phyloP scores from a whole-genome alignment of 176 grass and related monocot genomes.

The Coix lacrymajobi region DNA sequence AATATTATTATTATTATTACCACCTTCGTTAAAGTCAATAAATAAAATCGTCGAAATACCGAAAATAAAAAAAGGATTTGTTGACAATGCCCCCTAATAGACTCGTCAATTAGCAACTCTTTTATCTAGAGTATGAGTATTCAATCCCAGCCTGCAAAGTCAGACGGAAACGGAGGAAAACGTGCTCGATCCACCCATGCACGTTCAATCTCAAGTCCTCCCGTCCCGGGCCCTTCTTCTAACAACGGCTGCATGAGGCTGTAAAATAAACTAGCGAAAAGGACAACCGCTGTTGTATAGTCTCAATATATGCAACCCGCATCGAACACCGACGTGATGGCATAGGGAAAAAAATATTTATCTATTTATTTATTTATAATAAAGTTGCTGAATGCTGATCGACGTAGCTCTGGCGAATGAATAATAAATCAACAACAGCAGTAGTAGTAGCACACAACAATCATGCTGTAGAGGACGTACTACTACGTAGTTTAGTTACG shows the following conservation, averaged over 20 bases:
- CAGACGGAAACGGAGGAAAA: conserved; percentile 1
- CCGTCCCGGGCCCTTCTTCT: not conserved
- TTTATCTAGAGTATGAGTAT: not conserved
- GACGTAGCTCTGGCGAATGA: not conserved
- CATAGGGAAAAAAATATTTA: not conserved
- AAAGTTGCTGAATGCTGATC: not conserved
- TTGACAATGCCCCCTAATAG: not conserved
- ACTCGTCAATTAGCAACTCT: not conserved
- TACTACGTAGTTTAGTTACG: not conserved
- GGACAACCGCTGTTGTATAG: not conserved
- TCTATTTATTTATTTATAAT: too few relatives aligned
- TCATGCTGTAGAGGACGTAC: not conserved
- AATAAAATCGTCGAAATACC: not conserved
- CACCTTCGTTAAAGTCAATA: not conserved
- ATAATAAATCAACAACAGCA: not conserved
- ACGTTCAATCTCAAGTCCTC: conserved; percentile 6
- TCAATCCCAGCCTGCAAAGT: not conserved
- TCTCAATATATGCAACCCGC: not conserved
- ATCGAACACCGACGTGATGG: not conserved
- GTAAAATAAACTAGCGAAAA: conserved; percentile 3
- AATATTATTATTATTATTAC: not conserved
- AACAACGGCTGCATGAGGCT: not conserved
- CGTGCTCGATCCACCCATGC: conserved; percentile 16
- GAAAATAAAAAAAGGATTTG: not conserved
- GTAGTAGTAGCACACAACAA: not conserved